Conservation (phyloP, 495 filamentous ascomycete genomes). For the Penicillium crystallinum region DNA sequence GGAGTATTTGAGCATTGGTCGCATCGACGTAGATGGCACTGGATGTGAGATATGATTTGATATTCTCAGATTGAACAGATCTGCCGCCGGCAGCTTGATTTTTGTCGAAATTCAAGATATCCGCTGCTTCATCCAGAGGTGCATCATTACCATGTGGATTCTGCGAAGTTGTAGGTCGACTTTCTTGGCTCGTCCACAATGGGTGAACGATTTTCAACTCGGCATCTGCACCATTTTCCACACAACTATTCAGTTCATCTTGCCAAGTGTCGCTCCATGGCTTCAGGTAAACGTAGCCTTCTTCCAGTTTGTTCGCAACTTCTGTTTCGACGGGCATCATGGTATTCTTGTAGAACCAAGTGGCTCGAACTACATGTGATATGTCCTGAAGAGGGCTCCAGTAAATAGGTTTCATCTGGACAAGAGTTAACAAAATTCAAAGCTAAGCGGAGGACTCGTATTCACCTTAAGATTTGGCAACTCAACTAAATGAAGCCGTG, state of each 20-base stretch:
- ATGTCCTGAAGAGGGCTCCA: conserved; percentile 96
- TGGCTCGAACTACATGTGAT: conserved; percentile 73
- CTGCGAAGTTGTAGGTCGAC: conserved; percentile 22
- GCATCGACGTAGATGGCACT: conserved; percentile 80
- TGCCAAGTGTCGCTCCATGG: conserved; percentile 92
- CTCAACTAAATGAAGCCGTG: conserved; percentile 60
- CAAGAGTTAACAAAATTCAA: background rate
- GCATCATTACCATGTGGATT: conserved; percentile 15
- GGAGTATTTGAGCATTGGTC: conserved; percentile 70
- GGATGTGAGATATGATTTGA: conserved; percentile 56
- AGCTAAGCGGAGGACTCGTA: background rate
- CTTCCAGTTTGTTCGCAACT: conserved; percentile 89
- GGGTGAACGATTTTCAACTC: conserved; percentile 84
- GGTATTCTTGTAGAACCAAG: conserved; percentile 95
- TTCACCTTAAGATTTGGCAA: conserved; percentile 45
- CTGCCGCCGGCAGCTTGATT: conserved; percentile 43
- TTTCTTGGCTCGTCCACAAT: conserved; percentile 60
- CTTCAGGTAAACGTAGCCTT: conserved; percentile 77
- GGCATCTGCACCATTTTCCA: conserved; percentile 83
- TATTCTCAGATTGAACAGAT: conserved; percentile 21
- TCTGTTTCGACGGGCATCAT: conserved; percentile 83
- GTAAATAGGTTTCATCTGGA: conserved; percentile 90
- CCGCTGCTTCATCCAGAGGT: conserved; percentile 1
- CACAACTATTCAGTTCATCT: conserved; percentile 85
- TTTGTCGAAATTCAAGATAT: conserved; percentile 19